Percentiles rank a stretch among this genome's conserved stretches.
phyloP scores from a whole-genome alignment of 257 asterid genomes.

The Scutellaria barbata region DNA sequence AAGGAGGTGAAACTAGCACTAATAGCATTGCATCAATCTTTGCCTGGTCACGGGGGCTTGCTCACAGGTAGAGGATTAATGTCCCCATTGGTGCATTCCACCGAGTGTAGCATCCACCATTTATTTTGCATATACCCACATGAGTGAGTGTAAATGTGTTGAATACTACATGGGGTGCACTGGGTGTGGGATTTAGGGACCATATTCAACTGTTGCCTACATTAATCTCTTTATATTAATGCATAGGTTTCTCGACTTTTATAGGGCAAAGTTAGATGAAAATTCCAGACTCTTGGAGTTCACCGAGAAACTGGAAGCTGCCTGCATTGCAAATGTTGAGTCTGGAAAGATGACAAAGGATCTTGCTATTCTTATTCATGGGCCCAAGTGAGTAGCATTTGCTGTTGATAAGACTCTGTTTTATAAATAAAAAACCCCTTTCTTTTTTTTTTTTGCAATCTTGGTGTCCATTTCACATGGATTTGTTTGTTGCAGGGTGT shows the following conservation, averaged over 20 bases:
- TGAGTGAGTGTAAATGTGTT: too few relatives aligned
- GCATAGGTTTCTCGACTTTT: neutral
- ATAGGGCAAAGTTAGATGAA: constrained; percentile 84
- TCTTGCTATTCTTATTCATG: constrained; percentile 85
- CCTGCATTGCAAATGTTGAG: constrained; percentile 83
- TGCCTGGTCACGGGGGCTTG: constrained; percentile 99
- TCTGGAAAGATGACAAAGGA: constrained; percentile 99
- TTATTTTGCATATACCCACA: too few relatives aligned
- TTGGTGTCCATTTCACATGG: neutral
- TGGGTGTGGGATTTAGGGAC: too few relatives aligned
- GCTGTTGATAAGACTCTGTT: neutral
- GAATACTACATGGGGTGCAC: too few relatives aligned
- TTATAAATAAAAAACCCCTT: too few relatives aligned
- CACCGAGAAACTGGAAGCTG: constrained; percentile 79
- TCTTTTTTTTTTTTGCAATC: neutral
- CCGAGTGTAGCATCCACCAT: too few relatives aligned
- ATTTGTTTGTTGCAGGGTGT: constrained; percentile 47
- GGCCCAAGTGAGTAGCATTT: constrained; percentile 69
- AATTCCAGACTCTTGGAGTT: constrained; percentile 74
- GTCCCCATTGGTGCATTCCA: neutral
- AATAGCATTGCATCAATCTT: constrained; percentile 98
- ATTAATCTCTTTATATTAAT: neutral
- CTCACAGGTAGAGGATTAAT: constrained; percentile 69
- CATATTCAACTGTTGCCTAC: neutral
- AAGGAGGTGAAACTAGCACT: constrained; percentile 99